phyloP scores from a whole-genome alignment of 2,329 filamentous ascomycete species.

The Rhynchosporium agropyri region DNA sequence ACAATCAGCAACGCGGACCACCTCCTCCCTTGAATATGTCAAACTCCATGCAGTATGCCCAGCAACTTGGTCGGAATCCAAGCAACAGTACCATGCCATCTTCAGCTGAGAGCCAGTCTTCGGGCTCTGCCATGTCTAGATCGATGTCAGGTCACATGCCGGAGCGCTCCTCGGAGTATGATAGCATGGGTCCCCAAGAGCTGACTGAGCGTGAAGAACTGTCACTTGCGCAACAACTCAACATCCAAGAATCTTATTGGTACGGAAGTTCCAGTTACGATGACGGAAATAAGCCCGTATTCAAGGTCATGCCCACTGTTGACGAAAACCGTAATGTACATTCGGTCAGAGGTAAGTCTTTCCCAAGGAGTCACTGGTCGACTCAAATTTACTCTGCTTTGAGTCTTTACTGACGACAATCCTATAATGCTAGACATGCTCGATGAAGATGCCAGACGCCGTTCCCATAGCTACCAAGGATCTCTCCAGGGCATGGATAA shows the following conservation, averaged over 20 bases:
- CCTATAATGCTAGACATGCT: not conserved
- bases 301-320: conserved; percentile 4
- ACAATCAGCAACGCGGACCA: conserved; percentile 27
- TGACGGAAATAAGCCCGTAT: not conserved
- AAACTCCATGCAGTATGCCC: conserved; percentile 41
- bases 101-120: conserved; percentile 13
- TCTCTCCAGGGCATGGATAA: conserved; percentile 36
- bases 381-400: no score
- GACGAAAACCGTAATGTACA: conserved; percentile 14
- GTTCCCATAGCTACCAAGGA: conserved; percentile 10
- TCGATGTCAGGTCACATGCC: conserved; percentile 5
- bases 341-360: not conserved
- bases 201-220: not conserved
- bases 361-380: not conserved
- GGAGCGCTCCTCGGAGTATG: not conserved
- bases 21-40: conserved; percentile 36
- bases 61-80: conserved; percentile 35
- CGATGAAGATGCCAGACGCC: conserved; percentile 3
- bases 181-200: not conserved
- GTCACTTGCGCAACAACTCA: conserved; percentile 5
- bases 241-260: not conserved
- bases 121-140: conserved; percentile 6
- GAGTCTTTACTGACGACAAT: not conserved
- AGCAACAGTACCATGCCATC: conserved; percentile 14
- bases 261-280: not conserved